These are phyloP conservation scores for Trypethelium eluteriae DNA, from an alignment of 495 filamentous ascomycete species.

Conservation along the genomic window DNA sequence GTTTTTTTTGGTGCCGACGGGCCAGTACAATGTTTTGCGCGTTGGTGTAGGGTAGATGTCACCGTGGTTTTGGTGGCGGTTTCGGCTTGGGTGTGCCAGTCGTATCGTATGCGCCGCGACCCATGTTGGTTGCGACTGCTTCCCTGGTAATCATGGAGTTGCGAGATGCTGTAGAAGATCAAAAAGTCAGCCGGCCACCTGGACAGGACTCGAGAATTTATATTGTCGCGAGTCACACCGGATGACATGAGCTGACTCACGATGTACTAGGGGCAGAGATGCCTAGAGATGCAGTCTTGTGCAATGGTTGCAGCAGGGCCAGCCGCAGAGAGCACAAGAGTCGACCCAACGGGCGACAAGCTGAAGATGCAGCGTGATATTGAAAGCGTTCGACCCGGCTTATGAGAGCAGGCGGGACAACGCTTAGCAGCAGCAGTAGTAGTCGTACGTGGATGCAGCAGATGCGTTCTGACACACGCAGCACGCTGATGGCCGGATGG, in stretches of 20 bases:
- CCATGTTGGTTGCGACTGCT: constrained; percentile 20
- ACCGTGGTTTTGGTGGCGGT: constrained; percentile 25
- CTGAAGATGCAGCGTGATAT: constrained; percentile 2
- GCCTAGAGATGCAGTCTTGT: constrained; percentile 8
- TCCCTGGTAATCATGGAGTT: constrained; percentile 27
- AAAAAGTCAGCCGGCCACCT: constrained; percentile 14
- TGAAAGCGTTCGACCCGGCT: not conserved
- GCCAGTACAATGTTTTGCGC: not conserved
- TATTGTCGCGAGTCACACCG: constrained; percentile 8
- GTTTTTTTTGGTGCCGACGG: not conserved
- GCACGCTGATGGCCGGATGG: too few relatives aligned
- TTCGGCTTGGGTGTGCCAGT: constrained; percentile 26
- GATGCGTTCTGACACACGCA: constrained; percentile 6
- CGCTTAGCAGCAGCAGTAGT: not conserved
- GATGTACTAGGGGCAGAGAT: not conserved
- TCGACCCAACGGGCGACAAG: not conserved
- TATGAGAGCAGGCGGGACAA: not conserved
- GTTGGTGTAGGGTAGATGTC: not conserved
- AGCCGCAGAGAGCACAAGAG: not conserved
- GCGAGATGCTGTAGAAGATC: not conserved
- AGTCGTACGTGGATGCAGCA: not conserved
- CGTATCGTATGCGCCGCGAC: constrained; percentile 28
- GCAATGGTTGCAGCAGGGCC: constrained; percentile 9
- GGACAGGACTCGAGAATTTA: not conserved
- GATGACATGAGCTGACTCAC: constrained; percentile 10